Percentiles rank a stretch among this genome's conserved stretches.
phyloP scores from a whole-genome alignment of 2,329 filamentous ascomycete genomes.

The Cytospora leucostoma region DNA sequence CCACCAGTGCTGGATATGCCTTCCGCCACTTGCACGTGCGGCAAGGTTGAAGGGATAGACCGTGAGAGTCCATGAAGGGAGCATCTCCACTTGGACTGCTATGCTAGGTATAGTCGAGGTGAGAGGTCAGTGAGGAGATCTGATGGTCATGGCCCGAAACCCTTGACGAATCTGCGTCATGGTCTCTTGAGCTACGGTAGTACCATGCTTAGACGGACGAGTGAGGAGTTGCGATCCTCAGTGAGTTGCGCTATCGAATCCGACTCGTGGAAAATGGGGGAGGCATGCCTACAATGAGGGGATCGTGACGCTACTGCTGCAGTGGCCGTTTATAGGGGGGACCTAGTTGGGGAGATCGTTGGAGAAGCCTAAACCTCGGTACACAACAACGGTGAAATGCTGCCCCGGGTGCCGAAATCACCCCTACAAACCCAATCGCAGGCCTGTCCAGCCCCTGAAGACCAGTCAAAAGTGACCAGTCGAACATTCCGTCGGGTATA shows the following conservation, averaged over 20 bases:
- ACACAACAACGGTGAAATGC: slow-evolving; percentile 21
- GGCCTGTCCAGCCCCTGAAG: background rate
- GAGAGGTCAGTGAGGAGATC: background rate
- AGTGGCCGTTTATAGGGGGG: background rate
- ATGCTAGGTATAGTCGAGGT: background rate
- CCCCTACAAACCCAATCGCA: background rate
- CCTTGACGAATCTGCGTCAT: background rate
- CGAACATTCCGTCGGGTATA: slow-evolving; percentile 19
- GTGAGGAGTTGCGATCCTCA: no score
- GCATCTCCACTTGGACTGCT: background rate
- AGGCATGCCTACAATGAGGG: slow-evolving; percentile 9
- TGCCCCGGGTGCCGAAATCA: slow-evolving; percentile 24
- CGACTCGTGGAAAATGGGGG: slow-evolving; percentile 37
- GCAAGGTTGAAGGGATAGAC: background rate
- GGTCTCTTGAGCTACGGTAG: no score
- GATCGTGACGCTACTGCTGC: slow-evolving; percentile 19
- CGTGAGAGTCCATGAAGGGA: no score
- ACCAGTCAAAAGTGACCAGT: background rate
- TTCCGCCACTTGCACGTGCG: no score
- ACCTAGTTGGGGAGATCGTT: background rate
- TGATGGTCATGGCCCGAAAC: slow-evolving; percentile 6
- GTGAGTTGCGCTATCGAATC: slow-evolving; percentile 9
- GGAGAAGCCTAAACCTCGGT: slow-evolving; percentile 15
- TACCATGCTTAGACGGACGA: no score
- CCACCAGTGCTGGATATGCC: background rate